Percentiles rank a stretch among this genome's conserved stretches.
phyloP scores from a whole-genome alignment of 192 early-diverging fungal genomes.

The Linnemannia zychae region DNA sequence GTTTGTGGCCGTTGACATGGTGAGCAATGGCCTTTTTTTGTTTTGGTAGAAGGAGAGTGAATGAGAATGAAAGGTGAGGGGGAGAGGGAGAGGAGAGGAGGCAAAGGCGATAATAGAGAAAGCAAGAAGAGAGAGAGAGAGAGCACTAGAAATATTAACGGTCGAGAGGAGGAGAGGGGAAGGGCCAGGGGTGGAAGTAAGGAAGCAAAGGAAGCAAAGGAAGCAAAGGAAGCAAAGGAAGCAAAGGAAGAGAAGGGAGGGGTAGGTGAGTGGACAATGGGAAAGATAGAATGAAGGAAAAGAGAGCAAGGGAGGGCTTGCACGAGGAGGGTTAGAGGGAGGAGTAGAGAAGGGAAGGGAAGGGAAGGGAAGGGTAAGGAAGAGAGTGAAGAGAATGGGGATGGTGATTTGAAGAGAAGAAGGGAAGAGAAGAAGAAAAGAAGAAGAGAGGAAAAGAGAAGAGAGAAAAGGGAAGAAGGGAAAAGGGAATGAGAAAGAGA shows the following conservation, averaged over 20 bases:
- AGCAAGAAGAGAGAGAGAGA: neutral
- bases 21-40: neutral
- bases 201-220: neutral
- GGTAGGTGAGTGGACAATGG: neutral
- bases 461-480: neutral
- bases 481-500: neutral
- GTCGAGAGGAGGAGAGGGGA: neutral
- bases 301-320: neutral
- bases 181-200: neutral
- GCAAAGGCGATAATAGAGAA: neutral
- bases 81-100: neutral
- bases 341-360: neutral
- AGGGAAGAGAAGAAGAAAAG: neutral
- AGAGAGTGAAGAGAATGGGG: neutral
- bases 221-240: neutral
- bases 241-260: neutral
- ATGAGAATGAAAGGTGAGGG: neutral
- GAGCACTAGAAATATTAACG: neutral
- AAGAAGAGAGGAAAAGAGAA: neutral
- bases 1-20: constrained; percentile 22
- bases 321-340: neutral
- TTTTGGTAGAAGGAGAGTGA: neutral
- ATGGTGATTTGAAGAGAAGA: neutral
- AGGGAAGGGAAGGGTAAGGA: neutral
- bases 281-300: neutral